Evolutionary conservation across 805 yeast species (phyloP).

Genomic region (Isabelozyma rhagii): DNA sequence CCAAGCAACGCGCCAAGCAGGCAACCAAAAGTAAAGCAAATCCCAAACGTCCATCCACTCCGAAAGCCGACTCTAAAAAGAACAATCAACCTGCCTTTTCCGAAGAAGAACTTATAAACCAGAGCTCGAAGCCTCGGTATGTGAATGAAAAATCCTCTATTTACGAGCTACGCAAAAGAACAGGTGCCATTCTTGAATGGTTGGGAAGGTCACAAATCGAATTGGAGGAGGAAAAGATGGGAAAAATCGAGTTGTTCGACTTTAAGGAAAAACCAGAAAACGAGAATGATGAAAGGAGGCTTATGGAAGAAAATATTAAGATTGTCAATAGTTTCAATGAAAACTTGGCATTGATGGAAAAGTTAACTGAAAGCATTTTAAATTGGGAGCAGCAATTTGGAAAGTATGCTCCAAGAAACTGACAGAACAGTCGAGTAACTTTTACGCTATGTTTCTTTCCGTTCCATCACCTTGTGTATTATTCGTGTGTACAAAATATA

Average conservation of each 20-base stretch:
- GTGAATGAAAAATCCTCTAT: conserved; percentile 75
- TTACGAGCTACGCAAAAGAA: conserved; percentile 82
- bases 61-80: conserved; percentile 16
- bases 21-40: conserved; percentile 1
- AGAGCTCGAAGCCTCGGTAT: conserved; percentile 77
- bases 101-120: conserved; percentile 52
- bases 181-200: conserved; percentile 88
- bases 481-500: too few relatives aligned
- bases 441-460: background rate
- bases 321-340: conserved; percentile 49
- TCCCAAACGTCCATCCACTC: conserved; percentile 4
- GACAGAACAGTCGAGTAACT: background rate
- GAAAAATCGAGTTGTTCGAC: conserved; percentile 46
- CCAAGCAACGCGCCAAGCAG: conserved; percentile 9
- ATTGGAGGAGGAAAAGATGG: conserved; percentile 68
- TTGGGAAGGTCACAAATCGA: conserved; percentile 84
- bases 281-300: conserved; percentile 7
- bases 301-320: conserved; percentile 21
- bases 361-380: conserved; percentile 64
- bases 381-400: conserved; percentile 79
- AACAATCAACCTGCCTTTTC: conserved; percentile 9
- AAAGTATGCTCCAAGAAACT: conserved; percentile 37
- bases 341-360: conserved; percentile 66
- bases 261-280: conserved; percentile 37
- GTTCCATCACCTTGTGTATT: background rate